phyloP scores from a whole-genome alignment of 345 rosid species.

The Schrenkiella parvula region DNA sequence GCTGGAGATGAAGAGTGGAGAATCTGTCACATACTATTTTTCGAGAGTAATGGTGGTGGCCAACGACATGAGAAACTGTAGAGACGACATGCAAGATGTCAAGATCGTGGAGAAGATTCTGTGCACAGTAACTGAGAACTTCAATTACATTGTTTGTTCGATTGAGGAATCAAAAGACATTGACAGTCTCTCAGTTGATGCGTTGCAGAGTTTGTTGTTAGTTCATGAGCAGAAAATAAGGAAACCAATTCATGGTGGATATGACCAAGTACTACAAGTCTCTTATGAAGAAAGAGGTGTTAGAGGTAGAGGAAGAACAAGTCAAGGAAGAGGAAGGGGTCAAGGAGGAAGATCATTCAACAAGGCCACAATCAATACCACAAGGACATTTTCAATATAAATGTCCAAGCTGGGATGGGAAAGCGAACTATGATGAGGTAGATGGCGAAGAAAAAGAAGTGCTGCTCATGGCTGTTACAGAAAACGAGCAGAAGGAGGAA shows the following conservation, averaged over 20 bases:
- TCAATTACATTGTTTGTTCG: not conserved
- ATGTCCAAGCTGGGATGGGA: not conserved
- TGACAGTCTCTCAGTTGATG: not conserved
- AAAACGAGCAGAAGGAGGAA: not conserved
- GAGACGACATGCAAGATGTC: not conserved
- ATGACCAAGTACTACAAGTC: not conserved
- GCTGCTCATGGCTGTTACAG: not conserved
- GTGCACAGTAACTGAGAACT: not conserved
- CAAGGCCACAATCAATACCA: not conserved
- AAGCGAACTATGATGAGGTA: not conserved
- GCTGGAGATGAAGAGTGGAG: not conserved
- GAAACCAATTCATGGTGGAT: not conserved
- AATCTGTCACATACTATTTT: not conserved
- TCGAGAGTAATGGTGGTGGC: not conserved
- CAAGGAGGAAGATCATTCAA: not conserved
- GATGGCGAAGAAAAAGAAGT: not conserved
- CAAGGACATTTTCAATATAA: slow-evolving; percentile 6
- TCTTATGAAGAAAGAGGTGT: not conserved
- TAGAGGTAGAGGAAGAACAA: not conserved
- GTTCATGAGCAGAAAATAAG: not conserved
- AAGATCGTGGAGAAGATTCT: not conserved
- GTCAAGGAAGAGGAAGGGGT: not conserved
- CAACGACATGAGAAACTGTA: not conserved
- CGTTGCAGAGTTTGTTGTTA: not conserved
- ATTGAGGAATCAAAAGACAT: not conserved